phyloP scores from a whole-genome alignment of 2,329 filamentous ascomycete species.

The Colletotrichum agaves region DNA sequence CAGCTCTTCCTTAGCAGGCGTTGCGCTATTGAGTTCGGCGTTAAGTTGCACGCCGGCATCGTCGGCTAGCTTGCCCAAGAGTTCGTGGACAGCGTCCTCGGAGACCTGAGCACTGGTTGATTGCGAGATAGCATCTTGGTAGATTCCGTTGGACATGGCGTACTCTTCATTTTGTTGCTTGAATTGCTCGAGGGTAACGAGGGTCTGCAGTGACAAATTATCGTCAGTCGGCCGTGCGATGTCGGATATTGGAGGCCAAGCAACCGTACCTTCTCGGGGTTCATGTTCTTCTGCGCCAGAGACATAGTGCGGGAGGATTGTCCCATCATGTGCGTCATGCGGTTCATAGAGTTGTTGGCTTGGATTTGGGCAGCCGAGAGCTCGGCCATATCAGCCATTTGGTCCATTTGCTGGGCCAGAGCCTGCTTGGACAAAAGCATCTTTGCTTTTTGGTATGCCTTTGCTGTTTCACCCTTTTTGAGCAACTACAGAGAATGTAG shows the following conservation, averaged over 20 bases:
- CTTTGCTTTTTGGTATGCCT: slow-evolving; percentile 72
- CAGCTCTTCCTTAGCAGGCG: slow-evolving; percentile 68
- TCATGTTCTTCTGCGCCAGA: slow-evolving; percentile 67
- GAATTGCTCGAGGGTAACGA: slow-evolving; percentile 70
- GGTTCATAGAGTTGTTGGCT: slow-evolving; percentile 73
- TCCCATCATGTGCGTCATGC: slow-evolving; percentile 72
- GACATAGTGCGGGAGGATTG: slow-evolving; percentile 69
- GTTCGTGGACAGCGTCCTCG: slow-evolving; percentile 86
- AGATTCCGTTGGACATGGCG: slow-evolving; percentile 76
- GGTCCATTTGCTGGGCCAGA: slow-evolving; percentile 71
- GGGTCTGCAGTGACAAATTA: slow-evolving; percentile 53
- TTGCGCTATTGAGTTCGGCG: slow-evolving; percentile 74
- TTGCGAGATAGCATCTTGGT: slow-evolving; percentile 85
- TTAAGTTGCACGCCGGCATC: slow-evolving; percentile 87
- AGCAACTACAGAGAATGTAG: slow-evolving; percentile 53
- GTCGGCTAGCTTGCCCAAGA: slow-evolving; percentile 87
- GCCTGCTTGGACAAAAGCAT: slow-evolving; percentile 71
- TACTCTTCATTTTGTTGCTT: slow-evolving; percentile 72
- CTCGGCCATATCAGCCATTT: slow-evolving; percentile 73
- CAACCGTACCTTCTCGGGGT: slow-evolving; percentile 64
- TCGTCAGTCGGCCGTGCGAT: background rate
- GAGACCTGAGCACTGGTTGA: slow-evolving; percentile 79
- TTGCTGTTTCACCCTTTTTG: slow-evolving; percentile 71
- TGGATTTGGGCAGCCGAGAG: slow-evolving; percentile 70
- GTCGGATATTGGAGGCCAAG: background rate